Evolutionary conservation across 768 basidiomycete genomes (phyloP).

Genomic region (Calocybe indica): DNA sequence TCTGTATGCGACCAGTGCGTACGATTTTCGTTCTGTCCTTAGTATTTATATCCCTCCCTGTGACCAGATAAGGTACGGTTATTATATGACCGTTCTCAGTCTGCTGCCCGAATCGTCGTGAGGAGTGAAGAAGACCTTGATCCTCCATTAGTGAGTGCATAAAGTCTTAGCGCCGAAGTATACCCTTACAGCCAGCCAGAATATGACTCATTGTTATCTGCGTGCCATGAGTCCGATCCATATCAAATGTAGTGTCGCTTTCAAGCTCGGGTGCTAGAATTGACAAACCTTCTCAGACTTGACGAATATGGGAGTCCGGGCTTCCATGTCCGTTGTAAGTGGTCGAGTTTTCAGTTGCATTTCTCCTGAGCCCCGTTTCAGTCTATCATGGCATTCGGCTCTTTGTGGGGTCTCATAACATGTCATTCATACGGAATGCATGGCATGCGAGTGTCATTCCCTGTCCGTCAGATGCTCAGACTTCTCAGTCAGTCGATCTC

Average conservation of each 20-base stretch:
- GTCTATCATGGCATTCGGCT: constrained; percentile 77
- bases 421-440: constrained; percentile 72
- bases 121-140: constrained; percentile 58
- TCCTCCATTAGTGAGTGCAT: constrained; percentile 46
- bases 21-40: neutral
- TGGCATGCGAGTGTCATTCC: constrained; percentile 85
- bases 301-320: constrained; percentile 76
- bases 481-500: constrained; percentile 77
- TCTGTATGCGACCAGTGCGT: constrained; percentile 61
- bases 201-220: constrained; percentile 81
- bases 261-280: neutral
- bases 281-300: constrained; percentile 38
- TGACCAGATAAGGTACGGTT: constrained; percentile 66
- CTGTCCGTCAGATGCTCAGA: constrained; percentile 76
- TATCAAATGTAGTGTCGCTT: constrained; percentile 51
- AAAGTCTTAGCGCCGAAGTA: neutral
- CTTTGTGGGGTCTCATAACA: constrained; percentile 75
- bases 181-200: constrained; percentile 24
- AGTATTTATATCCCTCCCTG: neutral
- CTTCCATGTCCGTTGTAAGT: constrained; percentile 80
- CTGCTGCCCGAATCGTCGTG: constrained; percentile 69
- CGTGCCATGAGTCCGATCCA: constrained; percentile 90
- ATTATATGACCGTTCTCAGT: constrained; percentile 67
- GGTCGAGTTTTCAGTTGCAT: neutral
- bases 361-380: constrained; percentile 15